These are phyloP conservation scores for Cardiospermum halicacabum DNA, from an alignment of 345 rosid species.

Conservation along the genomic window DNA sequence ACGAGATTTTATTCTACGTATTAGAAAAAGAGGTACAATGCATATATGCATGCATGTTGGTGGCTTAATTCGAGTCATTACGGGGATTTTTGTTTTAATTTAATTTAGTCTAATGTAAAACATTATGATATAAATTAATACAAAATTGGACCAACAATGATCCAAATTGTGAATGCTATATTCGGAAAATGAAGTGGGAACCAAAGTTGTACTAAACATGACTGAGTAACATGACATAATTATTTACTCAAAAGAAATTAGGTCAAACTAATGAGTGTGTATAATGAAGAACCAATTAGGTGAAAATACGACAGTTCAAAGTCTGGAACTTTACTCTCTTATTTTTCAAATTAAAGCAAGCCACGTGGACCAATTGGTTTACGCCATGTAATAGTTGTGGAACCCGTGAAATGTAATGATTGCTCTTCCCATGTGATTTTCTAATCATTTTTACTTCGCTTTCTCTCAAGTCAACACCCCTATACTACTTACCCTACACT, in stretches of 20 bases:
- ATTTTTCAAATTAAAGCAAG: not conserved
- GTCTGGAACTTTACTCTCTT: not conserved
- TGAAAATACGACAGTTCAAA: not conserved
- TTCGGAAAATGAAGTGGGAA: too few relatives aligned
- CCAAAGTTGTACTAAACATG: too few relatives aligned
- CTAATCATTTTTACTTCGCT: conserved; percentile 24
- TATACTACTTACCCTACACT: too few relatives aligned
- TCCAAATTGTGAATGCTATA: too few relatives aligned
- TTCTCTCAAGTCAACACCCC: conserved; percentile 15
- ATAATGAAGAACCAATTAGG: conserved; percentile 3
- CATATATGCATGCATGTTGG: not conserved
- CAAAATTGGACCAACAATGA: too few relatives aligned
- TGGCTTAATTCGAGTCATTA: not conserved
- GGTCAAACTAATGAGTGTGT: not conserved
- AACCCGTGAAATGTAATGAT: too few relatives aligned
- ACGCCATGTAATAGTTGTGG: conserved; percentile 7
- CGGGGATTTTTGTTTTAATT: not conserved
- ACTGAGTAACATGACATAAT: too few relatives aligned
- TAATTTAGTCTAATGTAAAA: too few relatives aligned
- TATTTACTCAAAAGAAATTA: not conserved
- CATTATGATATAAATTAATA: too few relatives aligned
- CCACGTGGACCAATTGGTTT: not conserved
- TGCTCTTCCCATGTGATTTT: conserved; percentile 25
- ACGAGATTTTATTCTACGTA: not conserved
- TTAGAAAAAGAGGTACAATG: not conserved